These are phyloP conservation scores for Trichophyton benhamiae DNA, from an alignment of 2,329 filamentous ascomycete genomes.

Conservation along the genomic window DNA sequence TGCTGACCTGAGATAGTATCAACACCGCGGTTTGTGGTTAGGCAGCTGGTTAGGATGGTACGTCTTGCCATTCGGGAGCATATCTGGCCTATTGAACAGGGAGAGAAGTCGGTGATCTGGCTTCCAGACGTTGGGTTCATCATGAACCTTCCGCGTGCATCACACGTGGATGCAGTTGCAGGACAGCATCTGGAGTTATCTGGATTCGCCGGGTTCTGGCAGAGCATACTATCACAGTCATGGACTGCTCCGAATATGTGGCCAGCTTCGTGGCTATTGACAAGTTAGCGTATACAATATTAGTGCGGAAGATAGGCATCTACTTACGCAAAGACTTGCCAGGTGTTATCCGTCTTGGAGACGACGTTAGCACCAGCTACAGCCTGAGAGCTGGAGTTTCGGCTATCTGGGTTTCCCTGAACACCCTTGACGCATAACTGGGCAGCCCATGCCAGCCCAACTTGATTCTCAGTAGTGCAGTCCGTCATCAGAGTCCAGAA, in stretches of 20 bases:
- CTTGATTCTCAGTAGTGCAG: conserved; percentile 66
- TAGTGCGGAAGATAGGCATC: not conserved
- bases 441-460: conserved; percentile 82
- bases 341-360: conserved; percentile 68
- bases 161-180: conserved; percentile 52
- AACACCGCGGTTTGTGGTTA: conserved; percentile 76
- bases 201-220: conserved; percentile 48
- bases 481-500: conserved; percentile 83
- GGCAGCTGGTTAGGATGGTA: conserved; percentile 61
- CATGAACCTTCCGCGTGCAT: conserved; percentile 69
- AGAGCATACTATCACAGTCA: conserved; percentile 65
- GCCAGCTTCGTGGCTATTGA: conserved; percentile 58
- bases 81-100: conserved; percentile 85
- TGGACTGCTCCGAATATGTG: conserved; percentile 94
- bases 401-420: conserved; percentile 5
- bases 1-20: conserved; percentile 68
- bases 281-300: not conserved
- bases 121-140: conserved; percentile 85
- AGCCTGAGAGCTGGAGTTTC: conserved; percentile 44
- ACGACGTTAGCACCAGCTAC: conserved; percentile 79
- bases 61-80: conserved; percentile 72
- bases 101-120: conserved; percentile 67
- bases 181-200: conserved; percentile 67
- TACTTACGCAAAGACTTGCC: conserved; percentile 69
- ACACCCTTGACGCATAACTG: conserved; percentile 50